phyloP scores from a whole-genome alignment of 1,139 yeast species.

The Geotrichum cucujoidarum region DNA sequence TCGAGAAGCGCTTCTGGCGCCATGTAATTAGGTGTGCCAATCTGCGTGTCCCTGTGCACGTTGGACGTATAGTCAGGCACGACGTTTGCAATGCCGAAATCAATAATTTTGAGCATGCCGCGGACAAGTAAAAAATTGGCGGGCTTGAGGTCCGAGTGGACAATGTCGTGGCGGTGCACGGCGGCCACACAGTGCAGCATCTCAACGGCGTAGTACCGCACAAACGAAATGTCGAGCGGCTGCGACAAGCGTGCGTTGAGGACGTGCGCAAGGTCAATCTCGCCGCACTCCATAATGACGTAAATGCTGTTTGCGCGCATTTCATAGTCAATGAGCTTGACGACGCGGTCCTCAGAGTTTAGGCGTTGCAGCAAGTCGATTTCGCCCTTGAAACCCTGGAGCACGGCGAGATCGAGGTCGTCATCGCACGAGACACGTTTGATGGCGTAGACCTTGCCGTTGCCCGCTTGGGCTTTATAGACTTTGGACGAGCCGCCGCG shows the following conservation, averaged over 20 bases:
- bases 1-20: constrained; percentile 92
- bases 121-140: constrained; percentile 87
- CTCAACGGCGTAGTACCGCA: constrained; percentile 75
- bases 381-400: constrained; percentile 83
- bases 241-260: constrained; percentile 50
- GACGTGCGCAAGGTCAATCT: constrained; percentile 81
- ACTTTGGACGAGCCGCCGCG: constrained; percentile 94
- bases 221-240: constrained; percentile 70
- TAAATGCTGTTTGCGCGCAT: constrained; percentile 59
- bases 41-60: constrained; percentile 82
- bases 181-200: constrained; percentile 78
- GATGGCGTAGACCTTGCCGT: constrained; percentile 61
- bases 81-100: constrained; percentile 93
- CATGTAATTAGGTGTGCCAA: constrained; percentile 97
- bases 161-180: constrained; percentile 83
- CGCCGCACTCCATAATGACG: constrained; percentile 94
- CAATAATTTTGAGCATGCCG: constrained; percentile 82
- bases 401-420: constrained; percentile 69
- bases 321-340: constrained; percentile 68
- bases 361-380: constrained; percentile 66
- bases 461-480: constrained; percentile 64
- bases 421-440: constrained; percentile 72
- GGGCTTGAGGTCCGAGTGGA: constrained; percentile 92
- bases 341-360: constrained; percentile 65
- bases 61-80: constrained; percentile 91